Base-by-base conservation (phyloP, 768 basidiomycete genomes). In the Boletus fagicola region DNA sequence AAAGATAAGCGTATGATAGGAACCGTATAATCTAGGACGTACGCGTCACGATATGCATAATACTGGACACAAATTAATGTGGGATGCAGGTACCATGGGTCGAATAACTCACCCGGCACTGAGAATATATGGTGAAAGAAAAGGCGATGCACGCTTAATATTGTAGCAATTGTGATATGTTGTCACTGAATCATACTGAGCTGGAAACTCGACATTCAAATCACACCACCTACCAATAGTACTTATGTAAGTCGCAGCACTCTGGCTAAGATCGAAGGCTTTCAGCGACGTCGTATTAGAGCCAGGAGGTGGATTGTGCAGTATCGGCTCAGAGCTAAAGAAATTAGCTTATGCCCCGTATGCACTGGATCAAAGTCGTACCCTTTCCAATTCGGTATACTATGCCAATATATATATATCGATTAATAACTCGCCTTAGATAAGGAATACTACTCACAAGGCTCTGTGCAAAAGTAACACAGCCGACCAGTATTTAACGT, bases 11-110 rank as follows among this genome's bases (percentile, higher is more conserved):
- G 22, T 51, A 30, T 20, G 20, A 53, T 52, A 51, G 31, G 35
- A 33, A 51, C 47, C 7, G 8, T 47, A 28, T 24, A 20, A 51
- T 57, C 33, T 9, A 35, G 43, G 51, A 72, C 85, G 59, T 70
- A 89, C 90, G 66, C 18, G 87, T 88, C 62, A 88, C 74, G 43
- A 90, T 80, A 65, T 92, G 88, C 88, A 90, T 89, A 63, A 91
- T 87, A 30, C 90, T 90, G 66, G 22, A 48, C 57, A 48, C 39
- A 55, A 7, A 31, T 60, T 39, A 58, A 55, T 57, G 38, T 15
- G 8, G 22, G 12, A 26, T 10, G 39, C 6, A 54, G n/a, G 40
- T 5, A 4, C 22, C 42, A 51, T 42, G n/a, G 16, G 28, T 48
- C 16, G 6, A 58, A 36, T 43, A 30, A 74, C 87, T 62, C 70